These are phyloP conservation scores for Candolleomyces aberdarensis DNA, from an alignment of 768 basidiomycete species.

Conservation along the genomic window DNA sequence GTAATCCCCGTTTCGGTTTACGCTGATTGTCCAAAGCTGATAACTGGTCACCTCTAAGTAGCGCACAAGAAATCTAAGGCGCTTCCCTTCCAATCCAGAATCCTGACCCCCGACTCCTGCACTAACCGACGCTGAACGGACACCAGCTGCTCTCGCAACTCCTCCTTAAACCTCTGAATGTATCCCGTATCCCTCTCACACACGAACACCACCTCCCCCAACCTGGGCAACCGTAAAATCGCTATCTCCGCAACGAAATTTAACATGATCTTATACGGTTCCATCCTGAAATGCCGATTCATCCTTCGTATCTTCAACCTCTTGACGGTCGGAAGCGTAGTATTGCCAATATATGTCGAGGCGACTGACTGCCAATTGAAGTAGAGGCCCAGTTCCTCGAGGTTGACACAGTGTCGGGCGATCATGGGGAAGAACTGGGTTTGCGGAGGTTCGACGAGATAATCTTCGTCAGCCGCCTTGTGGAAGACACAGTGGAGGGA, in stretches of 20 bases:
- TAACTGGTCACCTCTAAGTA: too few relatives aligned
- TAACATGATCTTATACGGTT: background rate
- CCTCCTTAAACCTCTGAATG: too few relatives aligned
- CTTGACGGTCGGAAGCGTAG: background rate
- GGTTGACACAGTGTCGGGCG: background rate
- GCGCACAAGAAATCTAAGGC: too few relatives aligned
- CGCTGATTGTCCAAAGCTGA: background rate
- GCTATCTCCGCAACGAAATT: background rate
- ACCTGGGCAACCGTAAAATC: too few relatives aligned
- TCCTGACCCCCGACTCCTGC: too few relatives aligned
- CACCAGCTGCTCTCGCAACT: too few relatives aligned
- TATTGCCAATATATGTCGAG: background rate
- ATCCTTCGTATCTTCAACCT: background rate
- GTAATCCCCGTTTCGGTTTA: too few relatives aligned
- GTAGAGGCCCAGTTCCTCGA: background rate
- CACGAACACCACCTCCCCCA: too few relatives aligned
- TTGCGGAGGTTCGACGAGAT: background rate
- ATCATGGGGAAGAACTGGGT: slow-evolving; percentile 1
- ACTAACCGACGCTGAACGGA: too few relatives aligned
- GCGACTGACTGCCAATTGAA: background rate
- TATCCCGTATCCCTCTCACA: too few relatives aligned
- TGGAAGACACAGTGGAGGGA: background rate
- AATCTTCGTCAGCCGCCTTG: background rate
- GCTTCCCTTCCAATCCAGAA: background rate
- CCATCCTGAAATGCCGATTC: background rate